Evolutionary conservation across 176 grass and related monocot species (phyloP).

Genomic region (Oropetium thomaeum): DNA sequence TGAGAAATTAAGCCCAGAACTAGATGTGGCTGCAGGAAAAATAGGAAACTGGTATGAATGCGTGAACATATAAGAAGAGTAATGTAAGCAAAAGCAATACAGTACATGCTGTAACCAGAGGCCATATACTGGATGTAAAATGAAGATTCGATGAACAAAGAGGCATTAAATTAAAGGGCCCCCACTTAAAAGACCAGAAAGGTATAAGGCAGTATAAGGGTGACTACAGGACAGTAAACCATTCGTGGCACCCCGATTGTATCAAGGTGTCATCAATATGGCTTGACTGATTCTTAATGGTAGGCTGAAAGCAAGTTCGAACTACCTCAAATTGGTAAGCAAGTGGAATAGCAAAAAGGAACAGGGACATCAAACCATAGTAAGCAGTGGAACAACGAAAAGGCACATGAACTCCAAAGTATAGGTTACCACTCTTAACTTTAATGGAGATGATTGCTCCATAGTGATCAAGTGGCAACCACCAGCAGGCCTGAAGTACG

Average conservation of each 20-base stretch:
- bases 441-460: slow-evolving; percentile 21
- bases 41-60: slow-evolving; percentile 6
- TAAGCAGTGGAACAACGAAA: slow-evolving; percentile 11
- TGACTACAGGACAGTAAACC: neutral
- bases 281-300: slow-evolving; percentile 7
- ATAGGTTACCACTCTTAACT: slow-evolving; percentile 27
- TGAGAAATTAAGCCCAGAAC: slow-evolving; percentile 96
- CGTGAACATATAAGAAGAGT: slow-evolving; percentile 11
- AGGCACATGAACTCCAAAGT: neutral
- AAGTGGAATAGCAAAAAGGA: too few relatives aligned
- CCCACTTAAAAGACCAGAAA: neutral
- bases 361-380: too few relatives aligned
- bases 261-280: neutral
- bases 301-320: slow-evolving; percentile 2
- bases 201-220: neutral
- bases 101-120: neutral
- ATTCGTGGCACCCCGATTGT: neutral
- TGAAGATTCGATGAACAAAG: neutral
- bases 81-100: slow-evolving; percentile 3
- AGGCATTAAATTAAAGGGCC: neutral
- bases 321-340: neutral
- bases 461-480: slow-evolving; percentile 29
- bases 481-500: slow-evolving; percentile 34
- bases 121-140: neutral
- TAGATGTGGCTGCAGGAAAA: slow-evolving; percentile 86